Evolutionary conservation across 2,329 filamentous ascomycete genomes (phyloP), one percentile per base, ranked within the genome.

Genomic region (Arthrocladium fulminans): DNA sequence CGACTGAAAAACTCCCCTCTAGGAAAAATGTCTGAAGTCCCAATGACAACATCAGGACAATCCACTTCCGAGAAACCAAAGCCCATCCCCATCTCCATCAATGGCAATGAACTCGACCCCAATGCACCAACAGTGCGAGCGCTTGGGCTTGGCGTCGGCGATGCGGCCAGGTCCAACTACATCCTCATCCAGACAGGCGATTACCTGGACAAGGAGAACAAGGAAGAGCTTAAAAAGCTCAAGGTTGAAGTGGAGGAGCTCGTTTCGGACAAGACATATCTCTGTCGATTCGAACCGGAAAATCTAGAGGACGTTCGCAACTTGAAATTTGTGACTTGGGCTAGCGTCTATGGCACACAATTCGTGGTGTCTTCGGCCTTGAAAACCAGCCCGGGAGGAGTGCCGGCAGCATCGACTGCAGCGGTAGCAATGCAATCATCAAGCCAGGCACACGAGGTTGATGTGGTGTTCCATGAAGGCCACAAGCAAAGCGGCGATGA

Each of bases 381-480:
- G 24, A 27, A 19, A 12, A 5, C 8, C 5, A 12, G 15, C 22
- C 13, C 41, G 15, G 19, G 20, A 12, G 22, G 39, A 20, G 10
- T 22, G 6, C 13, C 13, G n/a, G 39, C 29, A 32, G 8, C 29
- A 32, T 8, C 34, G 6, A 8, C 12, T n/a, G 17, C 34, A 15
- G 6, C 34, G 17, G 34, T 15, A 37, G 17, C 34, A 37, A n/a
- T 12, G 10, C 41, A 30, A 7, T n/a, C 25, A n/a, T 29, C 22
- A 5, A 45, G 41, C 24, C 41, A 27, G 10, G 25, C 41, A 9
- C 41, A 45, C 25, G 25, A 23, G 13, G 41, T 45, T 10, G 41
- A 45, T 30, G 41, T 45, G 5, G 41, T 45, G 12, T 32, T 45
- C 22, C 41, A 45, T 24, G 8, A 19, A 17, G 41, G 19, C 24